Evolutionary conservation across 2,329 filamentous ascomycete species (phyloP).

Genomic region (Fusarium chlamydosporum): DNA sequence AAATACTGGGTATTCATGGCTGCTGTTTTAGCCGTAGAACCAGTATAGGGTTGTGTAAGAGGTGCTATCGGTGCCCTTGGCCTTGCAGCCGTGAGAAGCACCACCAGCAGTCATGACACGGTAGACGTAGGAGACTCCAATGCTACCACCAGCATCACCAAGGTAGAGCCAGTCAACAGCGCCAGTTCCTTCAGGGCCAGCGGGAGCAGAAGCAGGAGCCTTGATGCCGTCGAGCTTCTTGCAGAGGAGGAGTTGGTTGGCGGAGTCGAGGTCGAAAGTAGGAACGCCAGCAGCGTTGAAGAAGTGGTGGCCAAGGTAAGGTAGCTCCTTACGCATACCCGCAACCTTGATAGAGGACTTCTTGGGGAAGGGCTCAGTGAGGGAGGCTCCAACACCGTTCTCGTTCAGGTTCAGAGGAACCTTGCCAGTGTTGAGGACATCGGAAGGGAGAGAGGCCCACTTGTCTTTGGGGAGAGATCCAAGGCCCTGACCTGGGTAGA

Average conservation of each 20-base stretch:
- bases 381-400: conserved; percentile 58
- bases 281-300: conserved; percentile 70
- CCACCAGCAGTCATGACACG: conserved; percentile 70
- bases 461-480: conserved; percentile 56
- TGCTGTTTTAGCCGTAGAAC: conserved; percentile 62
- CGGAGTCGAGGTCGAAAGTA: conserved; percentile 69
- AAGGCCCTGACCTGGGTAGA: conserved; percentile 63
- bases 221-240: conserved; percentile 65
- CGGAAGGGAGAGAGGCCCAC: conserved; percentile 60
- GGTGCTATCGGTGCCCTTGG: conserved; percentile 64
- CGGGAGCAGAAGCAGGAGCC: conserved; percentile 66
- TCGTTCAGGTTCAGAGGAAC: conserved; percentile 65
- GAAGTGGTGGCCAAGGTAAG: conserved; percentile 75
- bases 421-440: conserved; percentile 58
- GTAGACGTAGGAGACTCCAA: conserved; percentile 62
- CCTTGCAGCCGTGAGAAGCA: conserved; percentile 59
- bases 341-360: conserved; percentile 58
- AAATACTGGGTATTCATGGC: background rate
- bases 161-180: conserved; percentile 71
- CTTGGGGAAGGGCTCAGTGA: conserved; percentile 61
- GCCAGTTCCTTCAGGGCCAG: conserved; percentile 63
- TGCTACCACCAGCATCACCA: conserved; percentile 57
- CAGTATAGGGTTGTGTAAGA: conserved; percentile 72
- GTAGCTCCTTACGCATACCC: conserved; percentile 52
- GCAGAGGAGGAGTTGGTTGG: conserved; percentile 58